Percentiles rank a stretch among this genome's conserved stretches.
Evolutionary conservation across 202 grass and related monocot genomes (phyloP).

Genomic region (Miscanthus sacchariflorus): DNA sequence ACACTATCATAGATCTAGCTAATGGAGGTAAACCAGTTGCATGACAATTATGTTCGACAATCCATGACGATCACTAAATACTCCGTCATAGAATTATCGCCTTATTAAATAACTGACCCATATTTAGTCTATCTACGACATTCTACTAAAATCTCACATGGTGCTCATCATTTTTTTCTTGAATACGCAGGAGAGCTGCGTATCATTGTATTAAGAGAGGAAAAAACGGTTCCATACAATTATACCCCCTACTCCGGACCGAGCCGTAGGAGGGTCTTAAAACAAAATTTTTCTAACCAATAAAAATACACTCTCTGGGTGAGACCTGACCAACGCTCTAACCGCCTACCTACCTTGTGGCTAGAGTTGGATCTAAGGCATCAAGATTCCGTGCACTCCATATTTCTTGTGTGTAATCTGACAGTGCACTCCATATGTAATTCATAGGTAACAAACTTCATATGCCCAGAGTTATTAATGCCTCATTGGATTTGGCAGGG

Average conservation of each 20-base stretch:
- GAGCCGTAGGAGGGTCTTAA: no score
- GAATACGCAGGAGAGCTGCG: no score
- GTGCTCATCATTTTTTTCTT: neutral
- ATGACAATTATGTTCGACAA: neutral
- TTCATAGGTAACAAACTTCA: neutral
- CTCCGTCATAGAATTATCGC: neutral
- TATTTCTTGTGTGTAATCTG: neutral
- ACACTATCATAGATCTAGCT: neutral
- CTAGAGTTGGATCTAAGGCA: no score
- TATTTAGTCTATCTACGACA: neutral
- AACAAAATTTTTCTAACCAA: no score
- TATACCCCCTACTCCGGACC: no score
- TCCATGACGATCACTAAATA: neutral
- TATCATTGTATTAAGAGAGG: no score
- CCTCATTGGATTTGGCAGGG: conserved; percentile 20
- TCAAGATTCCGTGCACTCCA: no score
- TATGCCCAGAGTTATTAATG: neutral
- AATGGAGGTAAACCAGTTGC: neutral
- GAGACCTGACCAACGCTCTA: no score
- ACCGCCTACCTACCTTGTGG: no score
- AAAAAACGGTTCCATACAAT: no score
- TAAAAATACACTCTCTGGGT: no score
- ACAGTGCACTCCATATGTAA: neutral
- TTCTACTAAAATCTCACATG: neutral
- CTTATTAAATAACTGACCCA: neutral